These are phyloP conservation scores for Ceratocystis variospora DNA, from an alignment of 2,329 filamentous ascomycete genomes.

Conservation along the genomic window DNA sequence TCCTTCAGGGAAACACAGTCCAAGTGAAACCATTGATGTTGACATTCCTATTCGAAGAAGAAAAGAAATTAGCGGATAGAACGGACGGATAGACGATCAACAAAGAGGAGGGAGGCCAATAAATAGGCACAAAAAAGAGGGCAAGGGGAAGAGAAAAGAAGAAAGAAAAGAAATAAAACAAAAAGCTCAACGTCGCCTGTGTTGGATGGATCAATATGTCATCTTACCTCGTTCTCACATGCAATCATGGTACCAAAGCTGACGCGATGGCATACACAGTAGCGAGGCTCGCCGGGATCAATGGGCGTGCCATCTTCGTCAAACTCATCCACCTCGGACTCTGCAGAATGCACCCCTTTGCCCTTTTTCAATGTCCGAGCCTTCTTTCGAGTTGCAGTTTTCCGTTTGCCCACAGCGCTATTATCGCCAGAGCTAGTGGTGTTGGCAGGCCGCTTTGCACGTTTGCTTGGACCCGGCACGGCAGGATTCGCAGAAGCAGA, in stretches of 20 bases:
- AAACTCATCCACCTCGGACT: constrained; percentile 43
- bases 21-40: constrained; percentile 75
- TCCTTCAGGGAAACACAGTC: constrained; percentile 57
- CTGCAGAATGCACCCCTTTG: constrained; percentile 28
- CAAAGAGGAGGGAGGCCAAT: too few relatives aligned
- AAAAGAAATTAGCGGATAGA: constrained; percentile 19
- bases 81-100: not conserved
- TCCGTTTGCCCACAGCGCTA: constrained; percentile 57
- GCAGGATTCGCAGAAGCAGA: not conserved
- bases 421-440: constrained; percentile 46
- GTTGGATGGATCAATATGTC: not conserved
- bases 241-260: constrained; percentile 74
- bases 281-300: constrained; percentile 60
- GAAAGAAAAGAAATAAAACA: not conserved
- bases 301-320: constrained; percentile 57
- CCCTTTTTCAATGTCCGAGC: constrained; percentile 42
- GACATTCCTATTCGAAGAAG: constrained; percentile 41
- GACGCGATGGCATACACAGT: constrained; percentile 67
- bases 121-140: not conserved
- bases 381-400: constrained; percentile 55
- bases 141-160: constrained; percentile 11
- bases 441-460: constrained; percentile 55
- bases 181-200: too few relatives aligned
- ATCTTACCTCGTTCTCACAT: constrained; percentile 62
- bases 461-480: constrained; percentile 35